Evolutionary conservation across 129 eudicot genomes (phyloP), one percentile per base, ranked within the genome.

Genomic region (Erigeron canadensis): DNA sequence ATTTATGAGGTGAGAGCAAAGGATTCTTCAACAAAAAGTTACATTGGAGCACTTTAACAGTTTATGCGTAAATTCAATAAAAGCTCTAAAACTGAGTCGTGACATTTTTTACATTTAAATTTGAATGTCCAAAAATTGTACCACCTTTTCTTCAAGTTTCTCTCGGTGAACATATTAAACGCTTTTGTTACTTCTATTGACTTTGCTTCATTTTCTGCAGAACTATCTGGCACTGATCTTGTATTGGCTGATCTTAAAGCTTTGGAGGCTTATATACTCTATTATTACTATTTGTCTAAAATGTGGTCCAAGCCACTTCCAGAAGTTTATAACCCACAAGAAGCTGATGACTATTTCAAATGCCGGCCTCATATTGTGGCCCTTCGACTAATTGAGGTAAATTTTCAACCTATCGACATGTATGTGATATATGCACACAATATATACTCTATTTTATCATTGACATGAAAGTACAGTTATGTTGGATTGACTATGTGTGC

Each of bases 281-380:
- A 90, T 74, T 86, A 79, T 67, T 95, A 95, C 71, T 73, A 72
- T 62, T 72, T 84, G 43, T 71, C 97, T 67, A 86, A 84, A 87
- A 74, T 84, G 85, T 95, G 97, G 97, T 73, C 96, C 44, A 90
- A 82, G 79, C 99, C 99, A 67, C 91, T 95, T 75, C 99, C 99
- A 63, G 99, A 95, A 77, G 83, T 75, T 57, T 95, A 90, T 64
- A 88, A 86, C 71, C 84, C 97, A 47, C 79, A 88, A 75, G 84
- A 81, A 69, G 87, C 90, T 70, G 77, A 80, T 8, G 82, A 77
- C 57, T 95, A 95, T 75, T 95, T 95, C 77, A 83, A 76, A 74
- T 86, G 94, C 84, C 83, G 99, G 78, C 99, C 99, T 75, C 99
- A 95, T 86, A 64, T 95, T 59, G 91, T 90, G 41, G 94, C 96